Evolutionary conservation across 805 yeast genomes (phyloP), one percentile per base, ranked within the genome.

Genomic region (Lipomyces spencermartinsiae): DNA sequence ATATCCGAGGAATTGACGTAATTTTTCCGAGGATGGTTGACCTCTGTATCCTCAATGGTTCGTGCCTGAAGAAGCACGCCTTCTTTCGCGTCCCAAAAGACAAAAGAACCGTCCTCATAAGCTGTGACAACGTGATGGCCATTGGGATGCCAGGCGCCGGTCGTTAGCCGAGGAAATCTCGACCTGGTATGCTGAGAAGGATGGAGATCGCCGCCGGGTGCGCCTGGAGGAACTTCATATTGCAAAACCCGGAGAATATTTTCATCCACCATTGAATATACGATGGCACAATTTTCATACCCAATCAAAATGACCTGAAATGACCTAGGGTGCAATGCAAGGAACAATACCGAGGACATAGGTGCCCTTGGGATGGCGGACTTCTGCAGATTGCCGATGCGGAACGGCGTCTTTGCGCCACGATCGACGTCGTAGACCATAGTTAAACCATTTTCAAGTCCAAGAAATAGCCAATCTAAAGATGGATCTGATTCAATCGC

Each of bases 301-400:
- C 92, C 86, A 9, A 95, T 85, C 71, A 95, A 82, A 1, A 95
- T 68, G 0, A 89, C 83, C 0, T 97, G 94, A 7, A 92, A 82
- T 76, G 95, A 98, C 70, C 98, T 83, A 4, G 99, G 99, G 75
- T 92, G 95, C 85, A 97, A 83, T 70, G 87, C 86, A 2, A 95
- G 78, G 0, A 89, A 81, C 1, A 86, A 76, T 0, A 93, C 95
- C 0, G 91, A 87, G 0, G 93, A 87, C 69, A 85, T 71, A 19
- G 84, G 82, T 33, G 61, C 59, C 9, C 51, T 53, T 2, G 70
- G 71, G 4, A 68, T 59, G 10, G 67, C 73, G 1, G 49, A 53
- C 31, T 86, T 86, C 75, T 93, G 97, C 39, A 91, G 81, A 75
- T 91, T 91, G 62, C 86, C 89, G 31, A 95, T 81, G 63, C 88